These are phyloP conservation scores for Croton laevigatus DNA, from an alignment of 441 rosid genomes.

Conservation along the genomic window DNA sequence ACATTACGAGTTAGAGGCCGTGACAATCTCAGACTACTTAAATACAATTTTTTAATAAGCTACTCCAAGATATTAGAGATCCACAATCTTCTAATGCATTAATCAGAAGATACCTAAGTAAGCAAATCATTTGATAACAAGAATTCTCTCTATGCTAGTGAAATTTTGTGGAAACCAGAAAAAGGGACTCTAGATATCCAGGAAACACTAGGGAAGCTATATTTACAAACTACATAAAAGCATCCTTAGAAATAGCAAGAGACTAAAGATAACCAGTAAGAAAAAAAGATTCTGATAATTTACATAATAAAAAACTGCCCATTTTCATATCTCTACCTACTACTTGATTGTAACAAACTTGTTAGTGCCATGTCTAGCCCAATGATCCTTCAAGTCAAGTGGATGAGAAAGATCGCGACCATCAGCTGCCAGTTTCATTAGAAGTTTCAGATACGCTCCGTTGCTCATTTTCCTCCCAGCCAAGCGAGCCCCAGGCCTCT, in stretches of 20 bases:
- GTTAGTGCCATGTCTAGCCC: slow-evolving; percentile 73
- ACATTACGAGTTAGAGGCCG: too few relatives aligned
- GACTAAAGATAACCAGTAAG: slow-evolving; percentile 20
- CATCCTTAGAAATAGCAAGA: neutral
- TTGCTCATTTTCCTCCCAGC: slow-evolving; percentile 77
- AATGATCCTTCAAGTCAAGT: slow-evolving; percentile 58
- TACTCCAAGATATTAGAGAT: too few relatives aligned
- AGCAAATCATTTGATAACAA: neutral
- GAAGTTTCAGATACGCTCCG: slow-evolving; percentile 58
- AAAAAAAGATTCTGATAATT: slow-evolving; percentile 17
- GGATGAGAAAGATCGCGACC: slow-evolving; percentile 52
- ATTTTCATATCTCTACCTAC: slow-evolving; percentile 11
- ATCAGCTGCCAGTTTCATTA: slow-evolving; percentile 51
- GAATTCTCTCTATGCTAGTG: neutral
- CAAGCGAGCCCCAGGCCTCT: slow-evolving; percentile 47
- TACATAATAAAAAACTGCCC: slow-evolving; percentile 12
- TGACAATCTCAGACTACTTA: too few relatives aligned
- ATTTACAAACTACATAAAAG: slow-evolving; percentile 17
- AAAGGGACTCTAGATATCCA: slow-evolving; percentile 5
- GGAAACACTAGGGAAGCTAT: slow-evolving; percentile 13
- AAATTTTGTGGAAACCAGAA: neutral
- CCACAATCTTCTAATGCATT: too few relatives aligned
- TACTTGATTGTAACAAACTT: slow-evolving; percentile 61
- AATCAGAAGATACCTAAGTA: neutral
- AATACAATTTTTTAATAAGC: too few relatives aligned